These are phyloP conservation scores for Herpetomonas samuelpessoai DNA, from an alignment of 208 protist genomes.

Conservation along the genomic window DNA sequence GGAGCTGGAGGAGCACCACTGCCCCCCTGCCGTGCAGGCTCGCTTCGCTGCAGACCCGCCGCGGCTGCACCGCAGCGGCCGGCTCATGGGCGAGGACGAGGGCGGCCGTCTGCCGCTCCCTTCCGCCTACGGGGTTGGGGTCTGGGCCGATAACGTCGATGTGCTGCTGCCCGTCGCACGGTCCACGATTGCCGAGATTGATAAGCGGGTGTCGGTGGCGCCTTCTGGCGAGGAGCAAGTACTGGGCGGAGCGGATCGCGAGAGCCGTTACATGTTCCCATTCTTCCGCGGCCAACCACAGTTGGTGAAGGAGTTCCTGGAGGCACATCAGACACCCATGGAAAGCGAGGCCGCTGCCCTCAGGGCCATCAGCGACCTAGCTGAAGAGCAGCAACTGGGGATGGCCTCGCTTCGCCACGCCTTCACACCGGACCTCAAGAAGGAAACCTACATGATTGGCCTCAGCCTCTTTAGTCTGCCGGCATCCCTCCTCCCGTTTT, in stretches of 20 bases:
- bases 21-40: slow-evolving; percentile 11
- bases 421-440: slow-evolving; percentile 36
- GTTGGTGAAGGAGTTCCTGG: slow-evolving; percentile 35
- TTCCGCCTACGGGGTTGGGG: slow-evolving; percentile 46
- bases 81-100: neutral
- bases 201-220: slow-evolving; percentile 23
- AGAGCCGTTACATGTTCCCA: neutral
- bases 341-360: slow-evolving; percentile 3
- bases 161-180: slow-evolving; percentile 43
- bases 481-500: slow-evolving; percentile 12
- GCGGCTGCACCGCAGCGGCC: neutral
- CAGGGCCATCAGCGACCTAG: slow-evolving; percentile 8
- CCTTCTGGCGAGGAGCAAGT: neutral
- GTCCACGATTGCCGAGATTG: slow-evolving; percentile 38
- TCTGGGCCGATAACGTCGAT: slow-evolving; percentile 58
- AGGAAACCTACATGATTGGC: slow-evolving; percentile 46
- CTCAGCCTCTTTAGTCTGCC: slow-evolving; percentile 56
- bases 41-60: neutral
- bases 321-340: slow-evolving; percentile 10
- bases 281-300: slow-evolving; percentile 3
- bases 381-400: slow-evolving; percentile 54
- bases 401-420: slow-evolving; percentile 53
- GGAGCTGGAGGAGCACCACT: slow-evolving; percentile 24
- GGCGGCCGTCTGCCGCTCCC: slow-evolving; percentile 13
- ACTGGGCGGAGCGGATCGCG: neutral